Percentiles rank a stretch among this genome's conserved stretches.
These are phyloP conservation scores for Henckelia pumila DNA, from an alignment of 257 asterid species.

Conservation along the genomic window DNA sequence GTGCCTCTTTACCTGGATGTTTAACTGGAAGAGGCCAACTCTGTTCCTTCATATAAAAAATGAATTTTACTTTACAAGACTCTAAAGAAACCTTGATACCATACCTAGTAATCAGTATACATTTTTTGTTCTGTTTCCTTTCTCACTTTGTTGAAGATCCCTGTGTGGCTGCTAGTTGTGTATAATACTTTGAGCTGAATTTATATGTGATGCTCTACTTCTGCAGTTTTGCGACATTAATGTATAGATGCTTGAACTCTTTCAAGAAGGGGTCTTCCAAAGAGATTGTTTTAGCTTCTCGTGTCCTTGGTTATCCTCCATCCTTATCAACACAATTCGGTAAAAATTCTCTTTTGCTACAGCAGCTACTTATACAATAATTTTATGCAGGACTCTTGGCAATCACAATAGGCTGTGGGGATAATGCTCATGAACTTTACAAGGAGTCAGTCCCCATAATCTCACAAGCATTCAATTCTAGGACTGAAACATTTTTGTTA, in stretches of 20 bases:
- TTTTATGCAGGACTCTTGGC: slow-evolving; percentile 33
- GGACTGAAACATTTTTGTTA: slow-evolving; percentile 16
- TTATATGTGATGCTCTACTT: slow-evolving; percentile 1
- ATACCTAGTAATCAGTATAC: background rate
- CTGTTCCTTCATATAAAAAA: background rate
- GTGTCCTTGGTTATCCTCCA: slow-evolving; percentile 30
- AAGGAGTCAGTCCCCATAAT: slow-evolving; percentile 28
- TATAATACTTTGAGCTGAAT: background rate
- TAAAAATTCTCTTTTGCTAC: background rate
- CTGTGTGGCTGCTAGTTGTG: background rate
- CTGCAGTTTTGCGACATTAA: slow-evolving; percentile 35
- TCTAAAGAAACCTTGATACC: background rate
- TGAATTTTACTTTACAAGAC: background rate
- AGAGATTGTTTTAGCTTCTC: slow-evolving; percentile 37
- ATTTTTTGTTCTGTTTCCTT: background rate
- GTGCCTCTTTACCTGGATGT: background rate
- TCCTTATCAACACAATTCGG: background rate
- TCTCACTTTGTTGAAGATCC: background rate
- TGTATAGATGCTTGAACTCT: slow-evolving; percentile 32
- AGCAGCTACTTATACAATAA: background rate
- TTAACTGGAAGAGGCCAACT: too few relatives aligned
- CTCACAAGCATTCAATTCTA: slow-evolving; percentile 31
- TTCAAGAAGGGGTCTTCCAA: slow-evolving; percentile 31
- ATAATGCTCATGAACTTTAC: slow-evolving; percentile 34
- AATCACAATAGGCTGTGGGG: slow-evolving; percentile 35